A percentile compares a stretch with the other conserved stretches of the same genome.
These are phyloP conservation scores for Flaveria ramosissima DNA, from an alignment of 129 eudicot genomes.

Conservation along the genomic window DNA sequence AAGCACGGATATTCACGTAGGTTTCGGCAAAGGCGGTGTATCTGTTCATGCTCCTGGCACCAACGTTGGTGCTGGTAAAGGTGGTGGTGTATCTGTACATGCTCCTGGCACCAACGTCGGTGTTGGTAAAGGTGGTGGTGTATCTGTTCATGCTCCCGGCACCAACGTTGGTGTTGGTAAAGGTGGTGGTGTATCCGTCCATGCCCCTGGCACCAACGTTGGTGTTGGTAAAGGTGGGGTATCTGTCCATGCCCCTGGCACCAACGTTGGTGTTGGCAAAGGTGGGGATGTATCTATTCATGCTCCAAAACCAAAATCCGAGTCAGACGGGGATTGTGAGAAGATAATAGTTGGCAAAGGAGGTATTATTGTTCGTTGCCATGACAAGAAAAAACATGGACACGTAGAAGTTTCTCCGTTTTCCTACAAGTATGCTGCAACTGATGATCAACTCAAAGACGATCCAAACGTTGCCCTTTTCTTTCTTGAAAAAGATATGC, in stretches of 20 bases:
- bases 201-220: conserved; percentile 37
- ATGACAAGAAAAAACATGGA: conserved; percentile 37
- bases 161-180: conserved; percentile 34
- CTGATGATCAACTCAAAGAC: conserved; percentile 55
- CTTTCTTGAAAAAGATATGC: conserved; percentile 43
- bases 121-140: conserved; percentile 45
- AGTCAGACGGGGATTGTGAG: conserved; percentile 26
- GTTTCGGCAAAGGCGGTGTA: conserved; percentile 40
- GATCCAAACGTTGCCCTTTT: conserved; percentile 62
- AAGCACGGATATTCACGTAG: conserved; percentile 40
- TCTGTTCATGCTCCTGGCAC: conserved; percentile 38
- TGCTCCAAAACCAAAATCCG: conserved; percentile 13
- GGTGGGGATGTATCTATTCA: conserved; percentile 36
- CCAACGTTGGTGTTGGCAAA: conserved; percentile 29
- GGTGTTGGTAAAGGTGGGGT: conserved; percentile 35
- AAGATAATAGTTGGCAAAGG: conserved; percentile 47
- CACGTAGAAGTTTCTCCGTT: conserved; percentile 45
- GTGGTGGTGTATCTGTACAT: conserved; percentile 32
- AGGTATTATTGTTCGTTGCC: conserved; percentile 44
- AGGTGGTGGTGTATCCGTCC: conserved; percentile 37
- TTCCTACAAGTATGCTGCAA: conserved; percentile 52
- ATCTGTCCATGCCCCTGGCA: conserved; percentile 35
- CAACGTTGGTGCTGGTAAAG: conserved; percentile 19
- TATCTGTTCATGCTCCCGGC: conserved; percentile 30
- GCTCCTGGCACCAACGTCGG: conserved; percentile 38